phyloP scores from a whole-genome alignment of 768 basidiomycete genomes.

The Sporobolomyces pararoseus region DNA sequence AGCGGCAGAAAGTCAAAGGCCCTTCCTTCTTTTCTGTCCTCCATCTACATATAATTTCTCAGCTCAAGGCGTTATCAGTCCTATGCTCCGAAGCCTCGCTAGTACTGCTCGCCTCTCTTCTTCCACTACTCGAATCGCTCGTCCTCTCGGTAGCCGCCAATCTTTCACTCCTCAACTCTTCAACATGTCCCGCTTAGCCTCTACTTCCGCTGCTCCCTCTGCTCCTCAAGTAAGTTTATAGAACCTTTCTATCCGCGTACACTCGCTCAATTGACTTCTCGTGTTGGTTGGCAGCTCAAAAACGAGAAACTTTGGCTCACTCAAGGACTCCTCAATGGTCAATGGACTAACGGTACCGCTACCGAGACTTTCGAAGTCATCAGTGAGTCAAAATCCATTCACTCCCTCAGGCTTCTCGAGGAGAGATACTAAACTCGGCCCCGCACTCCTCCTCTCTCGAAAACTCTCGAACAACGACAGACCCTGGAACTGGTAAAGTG shows the following conservation, averaged over 20 bases:
- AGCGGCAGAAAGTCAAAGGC: background rate
- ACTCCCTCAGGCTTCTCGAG: background rate
- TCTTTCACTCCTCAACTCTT: background rate
- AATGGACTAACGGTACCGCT: constrained; percentile 76
- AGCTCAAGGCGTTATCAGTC: background rate
- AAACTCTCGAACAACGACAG: too few species aligned
- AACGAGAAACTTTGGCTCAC: constrained; percentile 70
- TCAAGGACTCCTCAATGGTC: constrained; percentile 74
- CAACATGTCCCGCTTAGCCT: constrained; percentile 13
- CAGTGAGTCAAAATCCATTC: constrained; percentile 54
- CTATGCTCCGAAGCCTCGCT: constrained; percentile 13
- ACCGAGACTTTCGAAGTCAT: constrained; percentile 69
- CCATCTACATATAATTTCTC: too few species aligned
- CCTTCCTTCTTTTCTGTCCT: background rate
- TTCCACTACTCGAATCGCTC: too few species aligned
- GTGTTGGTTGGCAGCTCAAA: too few species aligned
- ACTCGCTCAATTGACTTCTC: too few species aligned
- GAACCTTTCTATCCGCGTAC: background rate
- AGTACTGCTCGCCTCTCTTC: constrained; percentile 3
- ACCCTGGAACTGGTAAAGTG: constrained; percentile 79
- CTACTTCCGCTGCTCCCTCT: constrained; percentile 1
- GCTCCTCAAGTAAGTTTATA: constrained; percentile 2
- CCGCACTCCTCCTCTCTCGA: background rate
- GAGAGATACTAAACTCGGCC: background rate
- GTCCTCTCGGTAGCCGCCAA: too few species aligned